Evolutionary conservation across 305 asterid genomes (phyloP).

Genomic region (Rubia balearica): DNA sequence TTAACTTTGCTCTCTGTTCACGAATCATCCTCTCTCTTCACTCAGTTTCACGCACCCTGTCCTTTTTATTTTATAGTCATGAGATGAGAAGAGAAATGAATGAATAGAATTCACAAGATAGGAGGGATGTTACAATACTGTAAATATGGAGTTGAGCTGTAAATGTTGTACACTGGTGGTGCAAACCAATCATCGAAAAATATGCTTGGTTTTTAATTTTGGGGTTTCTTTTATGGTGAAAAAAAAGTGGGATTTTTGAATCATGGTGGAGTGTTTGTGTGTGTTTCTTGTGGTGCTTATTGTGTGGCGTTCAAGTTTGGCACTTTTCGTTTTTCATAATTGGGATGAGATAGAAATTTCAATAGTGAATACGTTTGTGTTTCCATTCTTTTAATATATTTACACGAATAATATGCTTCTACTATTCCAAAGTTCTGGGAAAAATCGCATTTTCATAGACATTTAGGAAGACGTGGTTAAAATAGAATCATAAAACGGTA

Average conservation of each 20-base stretch:
- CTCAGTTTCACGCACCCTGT: not conserved
- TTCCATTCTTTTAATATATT: too few species aligned
- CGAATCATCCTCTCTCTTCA: not conserved
- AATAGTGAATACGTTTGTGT: too few species aligned
- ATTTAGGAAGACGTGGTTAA: too few species aligned
- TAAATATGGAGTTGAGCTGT: slow-evolving; percentile 29
- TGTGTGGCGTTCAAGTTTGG: not conserved
- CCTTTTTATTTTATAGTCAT: not conserved
- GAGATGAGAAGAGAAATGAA: not conserved
- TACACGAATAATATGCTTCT: not conserved
- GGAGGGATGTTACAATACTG: slow-evolving; percentile 22
- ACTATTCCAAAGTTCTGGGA: too few species aligned
- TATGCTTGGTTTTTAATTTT: slow-evolving; percentile 17
- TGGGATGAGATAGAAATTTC: not conserved
- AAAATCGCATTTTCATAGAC: too few species aligned
- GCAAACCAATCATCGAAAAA: slow-evolving; percentile 5
- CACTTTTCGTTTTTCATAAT: not conserved
- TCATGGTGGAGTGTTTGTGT: not conserved
- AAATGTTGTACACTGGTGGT: slow-evolving; percentile 29
- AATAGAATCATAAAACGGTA: too few species aligned
- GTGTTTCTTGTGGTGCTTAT: not conserved
- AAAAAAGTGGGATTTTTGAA: slow-evolving; percentile 1
- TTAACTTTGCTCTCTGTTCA: slow-evolving; percentile 27
- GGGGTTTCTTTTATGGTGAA: not conserved
- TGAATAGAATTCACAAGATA: not conserved